These are phyloP conservation scores for Aspergillus egyptiacus DNA, from an alignment of 495 filamentous ascomycete genomes.

Conservation along the genomic window DNA sequence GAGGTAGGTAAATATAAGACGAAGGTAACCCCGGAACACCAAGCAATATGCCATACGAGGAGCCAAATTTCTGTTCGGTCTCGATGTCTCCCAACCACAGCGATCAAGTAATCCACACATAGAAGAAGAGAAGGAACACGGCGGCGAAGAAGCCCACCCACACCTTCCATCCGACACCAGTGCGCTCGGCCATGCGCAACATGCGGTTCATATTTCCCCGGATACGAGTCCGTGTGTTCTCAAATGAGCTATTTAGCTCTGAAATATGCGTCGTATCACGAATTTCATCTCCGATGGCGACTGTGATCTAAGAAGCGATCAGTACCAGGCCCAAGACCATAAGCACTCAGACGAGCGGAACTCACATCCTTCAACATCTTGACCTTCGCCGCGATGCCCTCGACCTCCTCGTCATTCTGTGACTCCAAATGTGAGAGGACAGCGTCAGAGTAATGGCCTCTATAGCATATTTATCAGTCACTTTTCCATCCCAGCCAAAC, in stretches of 20 bases:
- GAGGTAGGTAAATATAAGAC: background rate
- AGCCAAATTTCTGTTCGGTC: background rate
- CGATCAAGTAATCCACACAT: constrained; percentile 71
- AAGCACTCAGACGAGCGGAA: constrained; percentile 13
- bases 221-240: constrained; percentile 70
- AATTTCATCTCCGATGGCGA: constrained; percentile 92
- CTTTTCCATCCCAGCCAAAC: no score
- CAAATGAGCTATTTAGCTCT: constrained; percentile 80
- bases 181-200: constrained; percentile 89
- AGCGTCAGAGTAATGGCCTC: constrained; percentile 89
- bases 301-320: constrained; percentile 58
- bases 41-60: background rate
- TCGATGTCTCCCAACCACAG: background rate
- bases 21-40: background rate
- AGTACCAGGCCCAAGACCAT: background rate
- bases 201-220: constrained; percentile 94
- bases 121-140: constrained; percentile 76
- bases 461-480: constrained; percentile 20
- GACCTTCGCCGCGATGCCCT: constrained; percentile 87
- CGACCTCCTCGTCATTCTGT: constrained; percentile 88
- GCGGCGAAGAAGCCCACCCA: constrained; percentile 83
- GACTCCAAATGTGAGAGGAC: constrained; percentile 90
- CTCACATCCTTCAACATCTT: constrained; percentile 85
- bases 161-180: constrained; percentile 88
- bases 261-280: constrained; percentile 76